These are phyloP conservation scores for Lactifluus pinguis DNA, from an alignment of 768 basidiomycete species.

Conservation along the genomic window DNA sequence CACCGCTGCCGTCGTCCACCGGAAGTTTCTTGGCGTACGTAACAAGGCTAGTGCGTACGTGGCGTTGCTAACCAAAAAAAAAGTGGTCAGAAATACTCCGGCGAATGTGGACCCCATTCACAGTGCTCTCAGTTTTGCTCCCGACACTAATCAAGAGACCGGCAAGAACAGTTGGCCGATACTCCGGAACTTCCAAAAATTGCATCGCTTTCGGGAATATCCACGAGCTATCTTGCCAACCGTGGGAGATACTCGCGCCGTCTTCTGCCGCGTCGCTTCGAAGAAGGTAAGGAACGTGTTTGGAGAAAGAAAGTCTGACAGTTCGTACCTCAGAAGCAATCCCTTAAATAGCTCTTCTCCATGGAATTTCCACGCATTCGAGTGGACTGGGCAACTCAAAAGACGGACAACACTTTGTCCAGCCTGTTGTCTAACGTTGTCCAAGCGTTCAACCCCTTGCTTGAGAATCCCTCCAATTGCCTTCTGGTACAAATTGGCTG, in stretches of 20 bases:
- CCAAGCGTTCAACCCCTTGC: constrained; percentile 84
- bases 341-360: constrained; percentile 38
- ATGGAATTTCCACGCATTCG: constrained; percentile 44
- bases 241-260: constrained; percentile 13
- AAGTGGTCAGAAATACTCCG: constrained; percentile 17
- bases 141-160: constrained; percentile 76
- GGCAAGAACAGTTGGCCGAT: constrained; percentile 51
- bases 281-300: neutral
- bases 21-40: constrained; percentile 49
- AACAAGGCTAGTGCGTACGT: constrained; percentile 52
- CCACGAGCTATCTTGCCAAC: constrained; percentile 69
- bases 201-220: constrained; percentile 66
- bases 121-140: constrained; percentile 79
- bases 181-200: constrained; percentile 52
- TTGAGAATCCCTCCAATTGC: constrained; percentile 66
- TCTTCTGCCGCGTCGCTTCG: constrained; percentile 24
- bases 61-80: constrained; percentile 47
- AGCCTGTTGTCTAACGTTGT: constrained; percentile 79
- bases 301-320: neutral
- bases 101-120: constrained; percentile 32
- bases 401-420: constrained; percentile 52
- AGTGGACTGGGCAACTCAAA: constrained; percentile 37
- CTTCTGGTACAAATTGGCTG: constrained; percentile 45
- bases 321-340: constrained; percentile 43
- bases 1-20: constrained; percentile 18